phyloP scores from a whole-genome alignment of 1,284 basidiomycete species.

The Polyporus tsugae region DNA sequence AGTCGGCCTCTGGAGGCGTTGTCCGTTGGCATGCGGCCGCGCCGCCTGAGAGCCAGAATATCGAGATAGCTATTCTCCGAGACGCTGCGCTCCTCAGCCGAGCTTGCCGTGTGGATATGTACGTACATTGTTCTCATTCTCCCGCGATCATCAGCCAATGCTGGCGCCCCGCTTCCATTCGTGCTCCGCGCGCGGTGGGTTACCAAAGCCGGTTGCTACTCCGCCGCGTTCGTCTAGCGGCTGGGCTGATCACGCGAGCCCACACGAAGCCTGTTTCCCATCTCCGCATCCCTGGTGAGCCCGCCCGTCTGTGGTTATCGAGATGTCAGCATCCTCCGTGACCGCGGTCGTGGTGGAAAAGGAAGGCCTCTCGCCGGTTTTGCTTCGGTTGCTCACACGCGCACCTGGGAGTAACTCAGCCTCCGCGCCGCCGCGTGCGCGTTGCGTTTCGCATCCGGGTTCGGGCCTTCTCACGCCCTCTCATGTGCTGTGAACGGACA shows the following conservation, averaged over 20 bases:
- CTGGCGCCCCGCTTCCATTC: constrained; percentile 8
- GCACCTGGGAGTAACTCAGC: constrained; percentile 14
- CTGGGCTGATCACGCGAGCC: constrained; percentile 21
- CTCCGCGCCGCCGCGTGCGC: constrained; percentile 11
- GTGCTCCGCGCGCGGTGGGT: constrained; percentile 5
- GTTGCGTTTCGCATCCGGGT: constrained; percentile 4
- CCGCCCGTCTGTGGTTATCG: constrained; percentile 14
- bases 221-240: constrained; percentile 7
- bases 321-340: constrained; percentile 4
- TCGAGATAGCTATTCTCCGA: constrained; percentile 8
- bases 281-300: constrained; percentile 12
- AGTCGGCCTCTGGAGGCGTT: neutral
- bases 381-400: constrained; percentile 14
- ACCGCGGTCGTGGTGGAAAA: constrained; percentile 2
- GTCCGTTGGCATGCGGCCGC: constrained; percentile 8
- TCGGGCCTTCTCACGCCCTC: constrained; percentile 1
- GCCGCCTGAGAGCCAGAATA: constrained; percentile 3
- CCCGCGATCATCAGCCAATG: constrained; percentile 21
- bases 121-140: constrained; percentile 16
- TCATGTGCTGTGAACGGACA: constrained; percentile 9
- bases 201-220: constrained; percentile 3
- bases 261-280: constrained; percentile 13
- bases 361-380: neutral
- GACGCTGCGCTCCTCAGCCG: neutral
- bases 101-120: neutral